Conservation (phyloP, 805 yeast species). For the Metschnikowia lunata region DNA sequence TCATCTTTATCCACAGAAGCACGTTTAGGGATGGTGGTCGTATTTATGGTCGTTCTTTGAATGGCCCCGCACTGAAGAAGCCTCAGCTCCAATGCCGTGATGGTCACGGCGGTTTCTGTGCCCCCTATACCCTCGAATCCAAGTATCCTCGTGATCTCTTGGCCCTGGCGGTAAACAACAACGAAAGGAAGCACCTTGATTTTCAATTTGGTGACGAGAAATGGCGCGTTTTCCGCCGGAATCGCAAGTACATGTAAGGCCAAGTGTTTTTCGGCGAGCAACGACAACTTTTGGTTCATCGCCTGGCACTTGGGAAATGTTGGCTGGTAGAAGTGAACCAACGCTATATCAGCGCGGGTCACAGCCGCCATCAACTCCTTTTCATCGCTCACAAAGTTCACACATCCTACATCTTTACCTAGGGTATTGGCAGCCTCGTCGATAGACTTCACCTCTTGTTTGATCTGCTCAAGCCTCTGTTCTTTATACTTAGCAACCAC, state of each 20-base stretch:
- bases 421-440: constrained; percentile 21
- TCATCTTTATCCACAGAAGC: constrained; percentile 27
- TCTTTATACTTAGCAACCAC: constrained; percentile 54
- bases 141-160: constrained; percentile 54
- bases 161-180: constrained; percentile 54
- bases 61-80: constrained; percentile 25
- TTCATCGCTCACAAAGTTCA: constrained; percentile 43
- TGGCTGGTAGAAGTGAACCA: constrained; percentile 61
- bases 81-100: constrained; percentile 44
- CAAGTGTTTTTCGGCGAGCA: constrained; percentile 56
- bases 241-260: constrained; percentile 50
- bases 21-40: constrained; percentile 17
- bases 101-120: constrained; percentile 42
- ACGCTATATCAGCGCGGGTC: constrained; percentile 30
- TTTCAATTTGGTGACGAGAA: constrained; percentile 57
- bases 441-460: constrained; percentile 38
- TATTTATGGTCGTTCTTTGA: constrained; percentile 28
- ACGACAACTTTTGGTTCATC: constrained; percentile 45
- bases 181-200: constrained; percentile 72
- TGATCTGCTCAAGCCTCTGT: constrained; percentile 54
- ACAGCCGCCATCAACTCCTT: constrained; percentile 52
- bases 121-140: constrained; percentile 64
- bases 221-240: constrained; percentile 65
- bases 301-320: constrained; percentile 55
- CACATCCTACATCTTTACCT: constrained; percentile 32